Evolutionary conservation across 257 asterid genomes (phyloP).

Genomic region (Catharanthus roseus): DNA sequence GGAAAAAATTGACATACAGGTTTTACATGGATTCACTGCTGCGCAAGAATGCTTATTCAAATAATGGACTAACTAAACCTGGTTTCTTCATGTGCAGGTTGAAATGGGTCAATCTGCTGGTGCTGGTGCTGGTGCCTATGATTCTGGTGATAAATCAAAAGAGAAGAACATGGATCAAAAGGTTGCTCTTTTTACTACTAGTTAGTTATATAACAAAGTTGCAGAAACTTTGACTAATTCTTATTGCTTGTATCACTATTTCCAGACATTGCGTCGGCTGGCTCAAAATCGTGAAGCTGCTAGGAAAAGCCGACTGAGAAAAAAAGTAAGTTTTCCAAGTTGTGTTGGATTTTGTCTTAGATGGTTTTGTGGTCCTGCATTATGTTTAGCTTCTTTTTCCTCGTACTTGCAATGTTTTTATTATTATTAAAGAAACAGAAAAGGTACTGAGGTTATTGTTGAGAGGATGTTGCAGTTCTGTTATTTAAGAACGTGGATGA

Average conservation of each 20-base stretch:
- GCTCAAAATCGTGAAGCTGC: constrained; percentile 99
- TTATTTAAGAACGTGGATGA: background rate
- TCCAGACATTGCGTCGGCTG: constrained; percentile 74
- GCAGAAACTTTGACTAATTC: constrained; percentile 18
- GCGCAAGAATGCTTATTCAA: background rate
- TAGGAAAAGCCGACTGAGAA: constrained; percentile 81
- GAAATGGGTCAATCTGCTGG: constrained; percentile 55
- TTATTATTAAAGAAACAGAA: background rate
- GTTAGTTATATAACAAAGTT: constrained; percentile 5
- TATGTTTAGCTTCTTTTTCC: background rate
- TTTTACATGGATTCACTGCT: background rate
- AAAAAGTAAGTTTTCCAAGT: constrained; percentile 52
- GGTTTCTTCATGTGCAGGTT: constrained; percentile 39
- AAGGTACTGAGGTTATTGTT: background rate
- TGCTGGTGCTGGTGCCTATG: constrained; percentile 43
- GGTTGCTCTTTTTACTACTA: constrained; percentile 33
- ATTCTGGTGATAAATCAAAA: constrained; percentile 76
- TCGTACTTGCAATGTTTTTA: background rate
- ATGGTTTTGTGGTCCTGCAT: background rate
- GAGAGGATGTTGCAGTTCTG: background rate
- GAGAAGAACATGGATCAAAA: constrained; percentile 68
- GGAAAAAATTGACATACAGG: background rate
- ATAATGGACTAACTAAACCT: constrained; percentile 13
- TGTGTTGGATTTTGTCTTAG: background rate
- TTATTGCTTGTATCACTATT: constrained; percentile 13